Evolutionary conservation across 805 yeast species (phyloP).

Genomic region (Kuraishia capsulata): DNA sequence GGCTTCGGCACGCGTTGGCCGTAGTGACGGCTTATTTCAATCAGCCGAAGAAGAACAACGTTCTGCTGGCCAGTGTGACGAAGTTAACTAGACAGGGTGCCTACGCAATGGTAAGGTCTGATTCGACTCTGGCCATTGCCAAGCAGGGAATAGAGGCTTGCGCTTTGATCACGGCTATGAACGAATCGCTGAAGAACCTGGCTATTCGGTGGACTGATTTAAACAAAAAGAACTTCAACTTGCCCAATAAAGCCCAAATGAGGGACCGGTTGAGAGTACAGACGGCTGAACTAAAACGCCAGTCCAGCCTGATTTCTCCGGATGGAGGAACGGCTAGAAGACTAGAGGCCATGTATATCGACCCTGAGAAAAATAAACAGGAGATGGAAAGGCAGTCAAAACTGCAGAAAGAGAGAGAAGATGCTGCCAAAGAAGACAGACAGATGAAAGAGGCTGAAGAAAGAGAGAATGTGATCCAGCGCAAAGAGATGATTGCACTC

Average conservation of each 20-base stretch:
- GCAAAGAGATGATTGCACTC: conserved; percentile 7
- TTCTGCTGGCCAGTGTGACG: conserved; percentile 37
- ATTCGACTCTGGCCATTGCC: conserved; percentile 27
- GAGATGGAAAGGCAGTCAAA: conserved; percentile 16
- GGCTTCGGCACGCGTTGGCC: conserved; percentile 14
- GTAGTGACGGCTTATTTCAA: conserved; percentile 18
- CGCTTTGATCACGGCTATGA: conserved; percentile 8
- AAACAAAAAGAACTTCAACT: neutral
- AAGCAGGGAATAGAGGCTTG: conserved; percentile 33
- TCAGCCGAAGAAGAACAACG: conserved; percentile 38
- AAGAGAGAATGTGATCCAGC: conserved; percentile 8
- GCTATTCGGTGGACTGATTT: conserved; percentile 4
- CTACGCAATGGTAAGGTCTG: conserved; percentile 22
- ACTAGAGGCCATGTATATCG: conserved; percentile 14
- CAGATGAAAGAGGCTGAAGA: conserved; percentile 11
- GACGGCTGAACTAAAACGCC: neutral
- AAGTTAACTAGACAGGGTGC: conserved; percentile 34
- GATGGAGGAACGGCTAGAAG: conserved; percentile 4
- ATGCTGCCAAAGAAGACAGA: conserved; percentile 16
- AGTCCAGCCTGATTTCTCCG: neutral
- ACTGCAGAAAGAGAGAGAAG: conserved; percentile 13
- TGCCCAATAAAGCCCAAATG: neutral
- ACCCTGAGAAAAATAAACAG: conserved; percentile 14
- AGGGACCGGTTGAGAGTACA: neutral
- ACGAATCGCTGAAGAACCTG: conserved; percentile 6